A percentile compares a stretch with the other conserved stretches of the same genome.
Conservation (phyloP, 306 rosid genomes). For the Trifolium pratense region DNA sequence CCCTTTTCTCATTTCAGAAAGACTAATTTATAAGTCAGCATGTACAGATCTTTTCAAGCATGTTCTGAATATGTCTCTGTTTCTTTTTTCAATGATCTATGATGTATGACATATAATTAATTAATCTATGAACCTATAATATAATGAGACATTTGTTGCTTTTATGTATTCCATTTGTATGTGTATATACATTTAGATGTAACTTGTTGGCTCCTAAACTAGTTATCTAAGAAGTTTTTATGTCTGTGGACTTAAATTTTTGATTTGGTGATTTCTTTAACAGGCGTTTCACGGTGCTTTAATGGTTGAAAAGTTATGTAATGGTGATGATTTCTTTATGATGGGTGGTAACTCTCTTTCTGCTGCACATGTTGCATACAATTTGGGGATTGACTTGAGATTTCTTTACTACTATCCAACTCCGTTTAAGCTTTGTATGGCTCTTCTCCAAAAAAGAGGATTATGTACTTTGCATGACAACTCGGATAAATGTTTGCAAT, state of each 20-base stretch:
- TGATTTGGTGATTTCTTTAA: slow-evolving; percentile 37
- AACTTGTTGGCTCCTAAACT: slow-evolving; percentile 27
- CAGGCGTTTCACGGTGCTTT: slow-evolving; percentile 76
- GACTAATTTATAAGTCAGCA: too few species aligned
- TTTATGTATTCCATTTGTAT: slow-evolving; percentile 24
- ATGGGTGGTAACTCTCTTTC: slow-evolving; percentile 89
- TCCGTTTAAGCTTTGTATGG: slow-evolving; percentile 70
- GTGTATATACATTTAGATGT: slow-evolving; percentile 26
- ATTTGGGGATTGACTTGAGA: slow-evolving; percentile 79
- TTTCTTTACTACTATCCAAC: slow-evolving; percentile 65
- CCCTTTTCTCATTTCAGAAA: too few species aligned
- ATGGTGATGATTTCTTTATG: slow-evolving; percentile 76
- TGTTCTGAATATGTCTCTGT: not conserved
- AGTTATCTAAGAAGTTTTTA: slow-evolving; percentile 10
- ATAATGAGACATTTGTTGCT: slow-evolving; percentile 18
- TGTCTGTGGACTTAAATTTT: slow-evolving; percentile 20
- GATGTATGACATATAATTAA: slow-evolving; percentile 12
- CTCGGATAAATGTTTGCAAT: slow-evolving; percentile 49
- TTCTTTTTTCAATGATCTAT: slow-evolving; percentile 29
- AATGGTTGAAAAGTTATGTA: slow-evolving; percentile 65
- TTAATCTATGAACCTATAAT: slow-evolving; percentile 12
- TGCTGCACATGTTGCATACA: slow-evolving; percentile 85
- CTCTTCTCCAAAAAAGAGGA: slow-evolving; percentile 65
- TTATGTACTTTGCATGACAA: slow-evolving; percentile 46
- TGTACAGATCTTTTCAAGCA: too few species aligned